phyloP scores from a whole-genome alignment of 306 rosid genomes.

The Quercus bicolor region DNA sequence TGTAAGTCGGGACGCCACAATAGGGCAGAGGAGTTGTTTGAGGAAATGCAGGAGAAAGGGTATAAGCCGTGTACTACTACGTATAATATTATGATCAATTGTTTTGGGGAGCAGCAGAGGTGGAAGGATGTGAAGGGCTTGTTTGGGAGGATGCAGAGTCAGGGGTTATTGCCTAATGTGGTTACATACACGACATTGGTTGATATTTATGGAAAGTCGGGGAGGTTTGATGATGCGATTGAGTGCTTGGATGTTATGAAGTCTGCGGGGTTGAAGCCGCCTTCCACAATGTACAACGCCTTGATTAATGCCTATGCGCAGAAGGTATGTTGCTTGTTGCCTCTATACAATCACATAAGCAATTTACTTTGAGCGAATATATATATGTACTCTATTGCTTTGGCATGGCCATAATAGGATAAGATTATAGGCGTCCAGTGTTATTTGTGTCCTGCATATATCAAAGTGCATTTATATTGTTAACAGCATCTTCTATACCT shows the following conservation, averaged over 20 bases:
- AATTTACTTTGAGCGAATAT: background rate
- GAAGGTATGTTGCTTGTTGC: slow-evolving; percentile 47
- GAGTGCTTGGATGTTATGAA: slow-evolving; percentile 83
- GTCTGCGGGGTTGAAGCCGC: slow-evolving; percentile 74
- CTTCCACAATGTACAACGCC: slow-evolving; percentile 88
- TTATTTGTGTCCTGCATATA: background rate
- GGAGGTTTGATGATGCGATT: slow-evolving; percentile 74
- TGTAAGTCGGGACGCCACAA: slow-evolving; percentile 60
- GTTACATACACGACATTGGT: slow-evolving; percentile 83
- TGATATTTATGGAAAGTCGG: slow-evolving; percentile 76
- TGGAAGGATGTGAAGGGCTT: slow-evolving; percentile 71
- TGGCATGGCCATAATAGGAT: background rate
- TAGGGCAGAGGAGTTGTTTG: slow-evolving; percentile 69
- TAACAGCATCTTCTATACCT: background rate
- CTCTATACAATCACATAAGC: background rate
- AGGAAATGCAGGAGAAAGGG: slow-evolving; percentile 78
- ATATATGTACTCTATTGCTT: background rate
- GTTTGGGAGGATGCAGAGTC: slow-evolving; percentile 75
- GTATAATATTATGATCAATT: slow-evolving; percentile 78
- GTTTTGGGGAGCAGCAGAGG: slow-evolving; percentile 71
- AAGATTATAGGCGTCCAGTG: background rate
- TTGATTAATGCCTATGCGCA: slow-evolving; percentile 90
- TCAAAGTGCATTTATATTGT: background rate
- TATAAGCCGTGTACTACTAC: slow-evolving; percentile 63
- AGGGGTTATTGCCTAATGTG: slow-evolving; percentile 76